Conservation (phyloP, 805 yeast genomes). For the Zygosaccharomyces gambellarensis region DNA sequence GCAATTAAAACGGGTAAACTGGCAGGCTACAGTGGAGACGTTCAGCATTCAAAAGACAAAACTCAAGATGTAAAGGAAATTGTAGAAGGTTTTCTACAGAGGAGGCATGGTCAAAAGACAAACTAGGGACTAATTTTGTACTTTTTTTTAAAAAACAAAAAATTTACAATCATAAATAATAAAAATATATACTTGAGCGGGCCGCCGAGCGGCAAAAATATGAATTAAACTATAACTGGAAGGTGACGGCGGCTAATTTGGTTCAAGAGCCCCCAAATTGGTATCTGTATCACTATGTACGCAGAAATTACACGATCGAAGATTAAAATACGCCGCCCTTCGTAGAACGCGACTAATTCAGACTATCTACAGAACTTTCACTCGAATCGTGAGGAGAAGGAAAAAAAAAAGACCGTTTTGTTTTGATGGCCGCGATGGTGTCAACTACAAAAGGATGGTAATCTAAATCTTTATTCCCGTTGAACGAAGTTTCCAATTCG, state of each 20-base stretch:
- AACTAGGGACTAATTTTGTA: neutral
- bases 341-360: neutral
- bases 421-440: constrained; percentile 2
- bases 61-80: neutral
- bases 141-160: too few species aligned
- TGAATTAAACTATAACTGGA: too few species aligned
- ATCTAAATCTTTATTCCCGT: neutral
- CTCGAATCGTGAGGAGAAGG: constrained; percentile 4
- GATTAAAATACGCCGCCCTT: neutral
- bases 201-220: too few species aligned
- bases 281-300: neutral
- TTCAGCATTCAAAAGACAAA: neutral
- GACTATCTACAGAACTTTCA: neutral
- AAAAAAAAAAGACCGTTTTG: neutral
- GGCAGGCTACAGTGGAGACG: neutral
- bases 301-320: neutral
- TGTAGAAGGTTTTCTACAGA: neutral
- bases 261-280: too few species aligned
- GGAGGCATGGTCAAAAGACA: neutral
- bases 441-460: constrained; percentile 4
- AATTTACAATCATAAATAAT: neutral
- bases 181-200: neutral
- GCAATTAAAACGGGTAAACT: neutral
- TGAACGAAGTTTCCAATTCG: neutral
- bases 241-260: too few species aligned